These are phyloP conservation scores for Phanerodontia chrysosporium DNA, from an alignment of 768 basidiomycete species.

Conservation along the genomic window DNA sequence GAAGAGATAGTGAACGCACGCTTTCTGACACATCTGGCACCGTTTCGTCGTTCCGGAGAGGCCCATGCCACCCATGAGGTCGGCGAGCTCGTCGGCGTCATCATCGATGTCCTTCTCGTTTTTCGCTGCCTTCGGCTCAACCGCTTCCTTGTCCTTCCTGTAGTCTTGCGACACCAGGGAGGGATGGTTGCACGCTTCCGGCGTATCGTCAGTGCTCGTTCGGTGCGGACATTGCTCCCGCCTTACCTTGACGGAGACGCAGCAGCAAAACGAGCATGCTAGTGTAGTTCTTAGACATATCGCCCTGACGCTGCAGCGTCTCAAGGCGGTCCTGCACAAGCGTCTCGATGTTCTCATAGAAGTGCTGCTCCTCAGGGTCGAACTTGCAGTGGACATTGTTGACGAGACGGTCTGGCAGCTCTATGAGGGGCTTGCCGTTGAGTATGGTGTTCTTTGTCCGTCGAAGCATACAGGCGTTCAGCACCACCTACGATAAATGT, in stretches of 20 bases:
- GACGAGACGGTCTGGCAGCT: conserved; percentile 72
- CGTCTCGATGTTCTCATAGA: conserved; percentile 62
- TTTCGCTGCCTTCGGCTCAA: conserved; percentile 59
- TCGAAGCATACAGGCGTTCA: conserved; percentile 86
- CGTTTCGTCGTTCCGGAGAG: conserved; percentile 49
- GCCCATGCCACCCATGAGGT: conserved; percentile 65
- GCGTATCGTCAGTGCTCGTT: background rate
- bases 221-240: background rate
- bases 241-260: conserved; percentile 82
- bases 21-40: conserved; percentile 73
- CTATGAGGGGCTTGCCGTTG: conserved; percentile 79
- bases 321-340: conserved; percentile 40
- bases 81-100: conserved; percentile 71
- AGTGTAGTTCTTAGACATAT: conserved; percentile 54
- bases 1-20: conserved; percentile 40
- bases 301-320: conserved; percentile 52
- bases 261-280: conserved; percentile 68
- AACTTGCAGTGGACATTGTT: conserved; percentile 75
- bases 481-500: conserved; percentile 50
- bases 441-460: conserved; percentile 69
- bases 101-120: conserved; percentile 51
- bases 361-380: conserved; percentile 67
- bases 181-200: conserved; percentile 85
- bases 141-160: conserved; percentile 67
- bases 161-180: conserved; percentile 76